These are phyloP conservation scores for Leccinum barrowsii DNA, from an alignment of 768 basidiomycete genomes.

Conservation along the genomic window DNA sequence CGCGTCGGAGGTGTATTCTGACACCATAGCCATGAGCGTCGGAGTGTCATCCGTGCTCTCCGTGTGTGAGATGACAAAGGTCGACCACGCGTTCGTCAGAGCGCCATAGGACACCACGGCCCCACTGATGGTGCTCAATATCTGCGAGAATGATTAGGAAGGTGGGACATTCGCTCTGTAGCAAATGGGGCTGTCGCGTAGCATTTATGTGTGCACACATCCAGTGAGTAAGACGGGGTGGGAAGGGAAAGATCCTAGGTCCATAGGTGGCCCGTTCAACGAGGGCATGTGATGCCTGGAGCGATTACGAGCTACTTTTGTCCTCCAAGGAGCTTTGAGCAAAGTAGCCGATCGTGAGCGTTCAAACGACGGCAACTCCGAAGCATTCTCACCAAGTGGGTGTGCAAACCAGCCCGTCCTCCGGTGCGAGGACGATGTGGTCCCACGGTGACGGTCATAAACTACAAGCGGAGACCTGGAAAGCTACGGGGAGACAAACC, in stretches of 20 bases:
- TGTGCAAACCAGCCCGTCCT: not conserved
- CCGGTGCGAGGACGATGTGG: too few relatives aligned
- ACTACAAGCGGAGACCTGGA: not conserved
- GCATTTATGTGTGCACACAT: not conserved
- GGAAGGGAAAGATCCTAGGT: not conserved
- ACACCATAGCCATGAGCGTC: slow-evolving; percentile 41
- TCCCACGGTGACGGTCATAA: not conserved
- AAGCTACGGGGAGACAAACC: too few relatives aligned
- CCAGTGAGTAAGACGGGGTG: not conserved
- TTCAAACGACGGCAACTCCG: not conserved
- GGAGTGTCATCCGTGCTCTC: slow-evolving; percentile 51
- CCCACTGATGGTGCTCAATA: not conserved
- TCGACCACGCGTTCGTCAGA: slow-evolving; percentile 40
- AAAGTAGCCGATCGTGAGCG: not conserved
- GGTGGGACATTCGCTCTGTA: not conserved
- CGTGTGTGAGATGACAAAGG: slow-evolving; percentile 49
- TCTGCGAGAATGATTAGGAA: not conserved
- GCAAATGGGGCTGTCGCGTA: not conserved
- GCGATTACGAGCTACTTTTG: not conserved
- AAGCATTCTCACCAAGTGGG: not conserved
- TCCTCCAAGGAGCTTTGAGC: not conserved
- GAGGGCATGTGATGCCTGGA: not conserved
- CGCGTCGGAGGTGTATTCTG: slow-evolving; percentile 38
- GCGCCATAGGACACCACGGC: slow-evolving; percentile 19
- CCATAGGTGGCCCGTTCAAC: not conserved